Percentiles rank a stretch among this genome's conserved stretches.
Conservation (phyloP, 257 asterid species). For the Nicotiana knightiana region DNA sequence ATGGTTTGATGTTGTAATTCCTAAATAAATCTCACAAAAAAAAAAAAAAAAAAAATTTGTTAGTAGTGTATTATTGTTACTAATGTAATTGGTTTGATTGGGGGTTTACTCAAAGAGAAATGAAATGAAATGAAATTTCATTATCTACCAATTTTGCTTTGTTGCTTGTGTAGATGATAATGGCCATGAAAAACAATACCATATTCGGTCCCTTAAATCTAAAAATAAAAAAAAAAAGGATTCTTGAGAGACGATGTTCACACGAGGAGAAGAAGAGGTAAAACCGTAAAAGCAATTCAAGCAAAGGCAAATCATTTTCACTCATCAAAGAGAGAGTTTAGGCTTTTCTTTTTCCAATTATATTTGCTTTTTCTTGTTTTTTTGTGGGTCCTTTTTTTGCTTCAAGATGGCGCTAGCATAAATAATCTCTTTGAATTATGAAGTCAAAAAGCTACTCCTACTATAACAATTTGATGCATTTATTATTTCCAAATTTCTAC, state of each 20-base stretch:
- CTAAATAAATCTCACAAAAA: not conserved
- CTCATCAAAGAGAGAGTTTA: not conserved
- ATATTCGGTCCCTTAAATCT: not conserved
- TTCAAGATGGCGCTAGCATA: constrained; percentile 25
- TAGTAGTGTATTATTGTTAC: constrained; percentile 18
- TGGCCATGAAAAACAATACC: no score
- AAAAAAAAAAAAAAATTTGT: not conserved
- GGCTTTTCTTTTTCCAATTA: constrained; percentile 2
- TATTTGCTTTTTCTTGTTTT: not conserved
- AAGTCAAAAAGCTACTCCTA: constrained; percentile 12
- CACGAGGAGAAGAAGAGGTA: constrained; percentile 10
- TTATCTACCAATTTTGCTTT: not conserved
- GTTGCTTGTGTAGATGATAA: no score
- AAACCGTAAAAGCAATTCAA: not conserved
- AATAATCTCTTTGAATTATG: constrained; percentile 8
- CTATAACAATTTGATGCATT: not conserved
- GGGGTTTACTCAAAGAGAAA: constrained; percentile 55
- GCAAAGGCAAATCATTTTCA: not conserved
- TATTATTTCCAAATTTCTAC: not conserved
- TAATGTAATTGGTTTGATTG: constrained; percentile 45
- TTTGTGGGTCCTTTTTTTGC: constrained; percentile 27
- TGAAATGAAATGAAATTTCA: constrained; percentile 38
- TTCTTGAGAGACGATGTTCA: constrained; percentile 26
- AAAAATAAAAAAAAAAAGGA: not conserved
- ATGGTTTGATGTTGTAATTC: constrained; percentile 45